Evolutionary conservation across 148 eudicot species (phyloP), one percentile per base, ranked within the genome.

Genomic region (Heliamphora exappendiculata): DNA sequence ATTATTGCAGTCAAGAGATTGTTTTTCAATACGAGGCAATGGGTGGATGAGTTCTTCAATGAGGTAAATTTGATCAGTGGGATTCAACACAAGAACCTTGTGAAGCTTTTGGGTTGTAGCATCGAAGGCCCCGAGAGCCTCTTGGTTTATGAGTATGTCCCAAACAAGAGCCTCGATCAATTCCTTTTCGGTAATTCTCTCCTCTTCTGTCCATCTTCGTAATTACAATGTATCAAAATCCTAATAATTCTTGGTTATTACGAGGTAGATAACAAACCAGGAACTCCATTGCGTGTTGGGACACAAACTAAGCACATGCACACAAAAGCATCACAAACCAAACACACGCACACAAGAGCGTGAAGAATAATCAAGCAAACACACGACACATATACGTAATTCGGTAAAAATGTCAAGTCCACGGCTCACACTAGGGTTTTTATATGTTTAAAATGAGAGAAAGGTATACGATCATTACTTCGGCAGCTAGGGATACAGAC

Each of bases 101-200:
- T 93, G 62, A 91, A 87, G 85, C 86, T 93, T 16, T 70, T 89
- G 24, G 96, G 96, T 29, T 89, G 91, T 47, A 88, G 92, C 82
- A 80, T 83, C 2, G 88, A 88, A 86, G 92, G 91, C 55, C 89
- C 87, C 0, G 98, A 93, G 75, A 93, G 93, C 78, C 84, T 93
- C 5, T 87, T 93, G 76, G 93, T 91, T 20, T 93, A 90, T 54
- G 95, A 93, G 78, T 91, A 75, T 29, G 85, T 91, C 31, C 83
- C 88, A 0, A 93, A 91, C 78, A 78, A 79, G 81, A 91, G 96
- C 84, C 87, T 93, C 13, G 96, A 91, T 65, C 76, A 81, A 2
- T 83, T 78, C 65, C 81, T 91, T 31, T 91, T 88, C 64, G 96
- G 98, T 90, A 85, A 82, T 51, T 44, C 31, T 63, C 24, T 73